Percentiles rank a stretch among this genome's conserved stretches.
These are phyloP conservation scores for Chrysosporium keratinophilum DNA, from an alignment of 2,329 filamentous ascomycete genomes.

Conservation along the genomic window DNA sequence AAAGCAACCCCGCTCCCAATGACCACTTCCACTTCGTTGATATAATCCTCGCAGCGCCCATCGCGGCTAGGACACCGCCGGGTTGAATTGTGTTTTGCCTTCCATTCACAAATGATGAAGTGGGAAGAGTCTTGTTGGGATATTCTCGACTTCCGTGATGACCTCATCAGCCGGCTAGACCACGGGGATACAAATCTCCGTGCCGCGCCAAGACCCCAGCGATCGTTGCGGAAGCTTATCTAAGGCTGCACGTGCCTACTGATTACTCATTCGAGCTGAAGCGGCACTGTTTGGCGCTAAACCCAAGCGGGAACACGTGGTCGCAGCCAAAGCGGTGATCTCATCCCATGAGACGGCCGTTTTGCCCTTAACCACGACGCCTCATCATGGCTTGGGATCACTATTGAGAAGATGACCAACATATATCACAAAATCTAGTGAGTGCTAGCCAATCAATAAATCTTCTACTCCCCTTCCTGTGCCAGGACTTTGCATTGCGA, in stretches of 20 bases:
- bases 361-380: neutral
- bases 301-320: neutral
- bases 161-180: neutral
- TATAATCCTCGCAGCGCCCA: conserved; percentile 28
- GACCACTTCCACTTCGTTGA: conserved; percentile 30
- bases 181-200: neutral
- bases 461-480: neutral
- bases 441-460: neutral
- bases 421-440: neutral
- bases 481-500: neutral
- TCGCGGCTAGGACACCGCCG: conserved; percentile 22
- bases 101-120: conserved; percentile 6
- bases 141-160: neutral
- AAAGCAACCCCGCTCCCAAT: conserved; percentile 25
- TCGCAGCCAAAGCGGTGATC: conserved; percentile 2
- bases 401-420: conserved; percentile 1
- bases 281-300: neutral
- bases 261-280: neutral
- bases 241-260: neutral
- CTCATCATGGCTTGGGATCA: neutral
- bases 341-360: neutral
- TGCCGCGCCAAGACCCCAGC: no score
- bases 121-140: neutral
- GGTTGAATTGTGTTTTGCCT: conserved; percentile 5
- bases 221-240: no score